These are phyloP conservation scores for Suillus alpinus DNA, from an alignment of 768 basidiomycete species.

Conservation along the genomic window DNA sequence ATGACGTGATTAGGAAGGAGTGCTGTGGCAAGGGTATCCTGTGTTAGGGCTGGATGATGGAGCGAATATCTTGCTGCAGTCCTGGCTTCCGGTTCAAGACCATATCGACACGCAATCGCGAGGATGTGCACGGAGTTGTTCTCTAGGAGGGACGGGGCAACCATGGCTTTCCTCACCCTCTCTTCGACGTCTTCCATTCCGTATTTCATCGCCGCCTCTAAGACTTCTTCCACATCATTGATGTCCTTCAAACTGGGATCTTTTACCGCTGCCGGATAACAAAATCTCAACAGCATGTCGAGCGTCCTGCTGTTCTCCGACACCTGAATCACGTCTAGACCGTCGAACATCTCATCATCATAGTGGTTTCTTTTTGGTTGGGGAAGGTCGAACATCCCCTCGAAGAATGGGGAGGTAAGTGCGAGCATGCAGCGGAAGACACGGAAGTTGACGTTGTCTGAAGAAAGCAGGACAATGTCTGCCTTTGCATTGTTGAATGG, in stretches of 20 bases:
- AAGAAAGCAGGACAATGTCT: conserved; percentile 51
- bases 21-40: background rate
- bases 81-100: conserved; percentile 28
- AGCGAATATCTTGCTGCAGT: conserved; percentile 28
- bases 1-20: conserved; percentile 13
- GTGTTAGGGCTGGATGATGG: conserved; percentile 11
- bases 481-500: conserved; percentile 49
- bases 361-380: conserved; percentile 10
- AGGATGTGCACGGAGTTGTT: conserved; percentile 29
- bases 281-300: conserved; percentile 31
- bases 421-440: conserved; percentile 25
- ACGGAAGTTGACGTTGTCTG: conserved; percentile 34
- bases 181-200: conserved; percentile 27
- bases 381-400: conserved; percentile 32
- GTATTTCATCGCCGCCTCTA: conserved; percentile 31
- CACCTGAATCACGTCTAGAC: conserved; percentile 27
- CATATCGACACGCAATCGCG: conserved; percentile 33
- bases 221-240: conserved; percentile 19
- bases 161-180: conserved; percentile 22
- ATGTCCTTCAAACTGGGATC: conserved; percentile 17
- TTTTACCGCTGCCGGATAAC: conserved; percentile 31
- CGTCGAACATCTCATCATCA: conserved; percentile 13
- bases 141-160: conserved; percentile 26
- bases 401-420: conserved; percentile 29
- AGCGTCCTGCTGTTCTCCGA: conserved; percentile 26